Evolutionary conservation across 495 filamentous ascomycete species (phyloP).

Genomic region (Penicillium flavigenum): DNA sequence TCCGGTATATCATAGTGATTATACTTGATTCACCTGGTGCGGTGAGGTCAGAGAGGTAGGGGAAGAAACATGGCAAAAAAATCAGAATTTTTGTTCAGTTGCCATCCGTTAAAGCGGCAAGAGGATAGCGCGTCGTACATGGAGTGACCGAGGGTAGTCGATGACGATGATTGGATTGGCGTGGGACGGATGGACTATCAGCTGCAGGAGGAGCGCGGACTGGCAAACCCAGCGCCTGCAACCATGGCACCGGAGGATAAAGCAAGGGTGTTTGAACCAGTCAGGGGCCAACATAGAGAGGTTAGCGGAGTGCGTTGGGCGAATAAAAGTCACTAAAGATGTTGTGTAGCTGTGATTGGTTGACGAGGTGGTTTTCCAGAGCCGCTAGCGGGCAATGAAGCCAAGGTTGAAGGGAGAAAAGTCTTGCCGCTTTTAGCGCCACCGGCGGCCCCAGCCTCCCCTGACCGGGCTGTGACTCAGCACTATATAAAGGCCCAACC

Average conservation of each 20-base stretch:
- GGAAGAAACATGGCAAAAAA: conserved; percentile 26
- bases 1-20: background rate
- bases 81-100: conserved; percentile 46
- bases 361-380: conserved; percentile 12
- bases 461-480: conserved; percentile 43
- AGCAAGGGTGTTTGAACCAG: conserved; percentile 35
- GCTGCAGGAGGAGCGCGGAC: conserved; percentile 36
- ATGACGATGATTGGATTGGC: conserved; percentile 34
- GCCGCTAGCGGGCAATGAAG: conserved; percentile 27
- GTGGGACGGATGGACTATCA: conserved; percentile 27
- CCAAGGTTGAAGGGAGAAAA: conserved; percentile 36
- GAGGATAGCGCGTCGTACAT: conserved; percentile 36
- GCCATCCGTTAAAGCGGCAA: conserved; percentile 44
- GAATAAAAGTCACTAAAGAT: conserved; percentile 5
- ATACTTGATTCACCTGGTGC: background rate
- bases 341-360: conserved; percentile 14
- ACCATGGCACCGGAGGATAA: conserved; percentile 35
- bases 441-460: conserved; percentile 42
- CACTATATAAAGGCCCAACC: conserved; percentile 51
- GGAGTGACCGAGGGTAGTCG: conserved; percentile 29
- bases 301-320: conserved; percentile 18
- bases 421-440: conserved; percentile 47
- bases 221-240: conserved; percentile 32
- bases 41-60: conserved; percentile 19
- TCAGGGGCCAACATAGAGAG: conserved; percentile 16